A percentile compares a stretch with the other conserved stretches of the same genome.
Conservation (phyloP, 495 filamentous ascomycete species). For the Recurvomyces mirabilis region DNA sequence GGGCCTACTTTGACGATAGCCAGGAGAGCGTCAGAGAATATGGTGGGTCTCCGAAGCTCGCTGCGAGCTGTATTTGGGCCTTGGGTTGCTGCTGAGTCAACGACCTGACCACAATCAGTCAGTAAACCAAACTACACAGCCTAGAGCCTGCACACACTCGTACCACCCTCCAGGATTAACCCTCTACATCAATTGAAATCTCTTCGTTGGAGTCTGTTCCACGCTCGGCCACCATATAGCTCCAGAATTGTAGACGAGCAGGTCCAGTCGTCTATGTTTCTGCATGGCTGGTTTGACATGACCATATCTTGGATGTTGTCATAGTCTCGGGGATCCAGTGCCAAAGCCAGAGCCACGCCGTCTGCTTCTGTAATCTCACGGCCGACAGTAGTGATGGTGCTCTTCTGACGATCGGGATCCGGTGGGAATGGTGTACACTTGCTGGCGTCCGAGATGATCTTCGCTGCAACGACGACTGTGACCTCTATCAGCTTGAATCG, state of each 20-base stretch:
- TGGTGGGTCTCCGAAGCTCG: conserved; percentile 57
- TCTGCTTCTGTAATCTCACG: conserved; percentile 62
- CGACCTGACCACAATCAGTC: conserved; percentile 35
- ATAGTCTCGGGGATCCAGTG: conserved; percentile 58
- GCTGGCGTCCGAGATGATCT: conserved; percentile 56
- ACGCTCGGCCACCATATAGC: conserved; percentile 82
- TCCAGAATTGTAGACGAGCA: conserved; percentile 67
- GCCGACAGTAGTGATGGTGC: conserved; percentile 75
- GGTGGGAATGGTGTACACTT: conserved; percentile 56
- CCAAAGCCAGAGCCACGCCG: conserved; percentile 52
- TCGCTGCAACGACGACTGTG: conserved; percentile 73
- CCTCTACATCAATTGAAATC: conserved; percentile 72
- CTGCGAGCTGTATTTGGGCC: conserved; percentile 35
- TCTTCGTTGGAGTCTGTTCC: conserved; percentile 59
- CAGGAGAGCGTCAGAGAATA: conserved; percentile 72
- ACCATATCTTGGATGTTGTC: conserved; percentile 54
- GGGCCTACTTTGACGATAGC: conserved; percentile 57
- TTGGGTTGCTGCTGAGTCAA: conserved; percentile 63
- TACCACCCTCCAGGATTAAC: conserved; percentile 55
- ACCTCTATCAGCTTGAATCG: neutral
- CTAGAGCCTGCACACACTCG: too few species aligned
- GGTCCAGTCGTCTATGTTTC: conserved; percentile 55
- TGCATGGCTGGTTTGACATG: conserved; percentile 46
- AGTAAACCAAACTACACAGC: too few species aligned
- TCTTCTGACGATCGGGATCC: conserved; percentile 65